Evolutionary conservation across 768 basidiomycete species (phyloP).

Genomic region (Hydnomerulius pinastri): DNA sequence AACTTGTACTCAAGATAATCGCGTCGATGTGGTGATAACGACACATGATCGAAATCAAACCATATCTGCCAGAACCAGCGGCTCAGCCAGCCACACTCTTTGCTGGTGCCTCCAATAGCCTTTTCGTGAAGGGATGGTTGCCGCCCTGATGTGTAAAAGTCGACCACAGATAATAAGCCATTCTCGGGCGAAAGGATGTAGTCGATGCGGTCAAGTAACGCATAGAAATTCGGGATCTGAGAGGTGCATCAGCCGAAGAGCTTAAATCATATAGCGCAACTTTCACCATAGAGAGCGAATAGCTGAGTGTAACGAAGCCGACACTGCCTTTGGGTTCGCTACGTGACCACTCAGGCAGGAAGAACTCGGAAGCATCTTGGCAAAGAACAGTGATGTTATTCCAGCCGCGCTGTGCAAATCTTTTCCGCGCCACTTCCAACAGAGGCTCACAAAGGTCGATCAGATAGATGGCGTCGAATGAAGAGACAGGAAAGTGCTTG

Average conservation of each 20-base stretch:
- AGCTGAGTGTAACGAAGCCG: conserved; percentile 55
- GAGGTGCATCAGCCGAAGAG: not conserved
- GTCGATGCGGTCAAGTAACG: conserved; percentile 67
- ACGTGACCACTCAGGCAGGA: conserved; percentile 58
- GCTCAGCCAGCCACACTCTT: conserved; percentile 63
- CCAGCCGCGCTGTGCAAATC: conserved; percentile 70
- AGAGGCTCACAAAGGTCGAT: conserved; percentile 75
- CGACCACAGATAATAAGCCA: conserved; percentile 67
- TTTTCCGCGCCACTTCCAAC: conserved; percentile 66
- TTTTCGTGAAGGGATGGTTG: conserved; percentile 57
- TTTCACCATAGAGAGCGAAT: conserved; percentile 57
- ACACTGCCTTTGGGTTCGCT: conserved; percentile 56
- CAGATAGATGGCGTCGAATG: conserved; percentile 70
- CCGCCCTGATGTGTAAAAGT: conserved; percentile 69
- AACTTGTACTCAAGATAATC: conserved; percentile 80
- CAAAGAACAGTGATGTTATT: conserved; percentile 70
- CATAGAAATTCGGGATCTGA: conserved; percentile 64
- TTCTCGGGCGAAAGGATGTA: conserved; percentile 58
- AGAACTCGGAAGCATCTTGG: conserved; percentile 71
- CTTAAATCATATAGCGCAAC: not conserved
- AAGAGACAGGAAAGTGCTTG: conserved; percentile 53
- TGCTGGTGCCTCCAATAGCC: conserved; percentile 63
- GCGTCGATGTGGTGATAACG: conserved; percentile 55
- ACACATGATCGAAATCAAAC: conserved; percentile 60
- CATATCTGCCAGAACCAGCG: conserved; percentile 81